These are phyloP conservation scores for Blastobotrys mokoenaii DNA, from an alignment of 805 yeast genomes.

Conservation along the genomic window DNA sequence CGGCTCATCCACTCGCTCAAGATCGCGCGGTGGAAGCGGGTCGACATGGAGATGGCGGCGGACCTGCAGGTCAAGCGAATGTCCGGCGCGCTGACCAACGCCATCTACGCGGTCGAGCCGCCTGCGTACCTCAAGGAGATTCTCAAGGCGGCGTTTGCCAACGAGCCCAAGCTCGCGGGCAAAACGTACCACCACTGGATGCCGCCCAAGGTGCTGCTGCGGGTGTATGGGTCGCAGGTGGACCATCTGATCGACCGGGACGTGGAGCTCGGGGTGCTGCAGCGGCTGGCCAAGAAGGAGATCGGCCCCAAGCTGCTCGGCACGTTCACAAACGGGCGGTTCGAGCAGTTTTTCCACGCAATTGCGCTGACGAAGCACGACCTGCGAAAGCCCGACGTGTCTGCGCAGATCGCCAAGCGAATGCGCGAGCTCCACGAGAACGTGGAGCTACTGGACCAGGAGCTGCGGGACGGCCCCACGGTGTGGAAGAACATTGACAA, in stretches of 20 bases:
- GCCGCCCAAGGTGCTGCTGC: constrained; percentile 56
- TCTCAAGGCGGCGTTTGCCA: constrained; percentile 18
- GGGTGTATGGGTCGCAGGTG: constrained; percentile 86
- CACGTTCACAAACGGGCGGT: constrained; percentile 83
- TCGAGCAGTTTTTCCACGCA: constrained; percentile 87
- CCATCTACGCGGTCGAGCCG: constrained; percentile 70
- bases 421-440: constrained; percentile 91
- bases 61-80: constrained; percentile 55
- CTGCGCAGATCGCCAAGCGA: constrained; percentile 84
- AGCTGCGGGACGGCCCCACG: constrained; percentile 52
- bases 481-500: constrained; percentile 62
- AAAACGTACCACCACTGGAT: constrained; percentile 26
- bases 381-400: constrained; percentile 64
- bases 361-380: constrained; percentile 65
- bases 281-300: constrained; percentile 61
- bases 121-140: constrained; percentile 31
- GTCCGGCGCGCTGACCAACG: constrained; percentile 89
- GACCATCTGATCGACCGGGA: constrained; percentile 82
- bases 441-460: constrained; percentile 53
- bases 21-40: constrained; percentile 73
- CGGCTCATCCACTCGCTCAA: constrained; percentile 52
- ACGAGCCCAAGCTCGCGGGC: constrained; percentile 9
- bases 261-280: constrained; percentile 62
- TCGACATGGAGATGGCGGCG: constrained; percentile 31
- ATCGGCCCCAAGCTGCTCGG: constrained; percentile 90